Percentiles rank a stretch among this genome's conserved stretches.
Evolutionary conservation across 176 grass and related monocot species (phyloP).

Genomic region (Ensete glaucum): DNA sequence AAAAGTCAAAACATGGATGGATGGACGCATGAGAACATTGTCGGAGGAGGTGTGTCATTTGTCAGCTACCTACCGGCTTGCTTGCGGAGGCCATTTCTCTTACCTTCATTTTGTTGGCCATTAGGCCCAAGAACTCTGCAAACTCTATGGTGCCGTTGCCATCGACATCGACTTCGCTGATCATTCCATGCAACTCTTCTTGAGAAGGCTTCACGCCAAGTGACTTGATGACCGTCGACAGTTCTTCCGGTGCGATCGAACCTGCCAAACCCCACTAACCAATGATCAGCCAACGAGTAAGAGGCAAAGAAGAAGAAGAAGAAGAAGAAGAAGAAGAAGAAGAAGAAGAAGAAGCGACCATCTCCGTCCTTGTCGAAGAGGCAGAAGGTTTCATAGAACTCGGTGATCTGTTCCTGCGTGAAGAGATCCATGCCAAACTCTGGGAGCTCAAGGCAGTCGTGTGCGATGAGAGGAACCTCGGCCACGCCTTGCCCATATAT

Average conservation of each 20-base stretch:
- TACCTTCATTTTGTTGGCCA: constrained; percentile 49
- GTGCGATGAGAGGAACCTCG: no score
- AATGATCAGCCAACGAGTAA: background rate
- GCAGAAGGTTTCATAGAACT: constrained; percentile 1
- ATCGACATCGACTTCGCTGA: constrained; percentile 72
- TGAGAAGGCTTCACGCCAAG: constrained; percentile 48
- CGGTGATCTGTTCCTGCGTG: background rate
- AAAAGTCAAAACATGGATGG: background rate
- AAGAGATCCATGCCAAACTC: background rate
- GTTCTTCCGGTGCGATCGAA: constrained; percentile 65
- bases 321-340: background rate
- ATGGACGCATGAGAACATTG: background rate
- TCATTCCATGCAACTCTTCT: constrained; percentile 67
- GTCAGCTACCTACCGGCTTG: background rate
- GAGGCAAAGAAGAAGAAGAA: background rate
- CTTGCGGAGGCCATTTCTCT: background rate
- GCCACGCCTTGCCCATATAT: no score
- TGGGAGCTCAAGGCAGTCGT: no score
- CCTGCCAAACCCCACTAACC: constrained; percentile 17
- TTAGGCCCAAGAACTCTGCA: constrained; percentile 51
- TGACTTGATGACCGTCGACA: constrained; percentile 55
- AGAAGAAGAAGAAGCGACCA: background rate
- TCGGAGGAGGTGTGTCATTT: background rate
- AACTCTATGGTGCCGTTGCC: constrained; percentile 80
- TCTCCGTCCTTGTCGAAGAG: constrained; percentile 17